Conservation (phyloP, 768 basidiomycete species). For the Mycena amicta region DNA sequence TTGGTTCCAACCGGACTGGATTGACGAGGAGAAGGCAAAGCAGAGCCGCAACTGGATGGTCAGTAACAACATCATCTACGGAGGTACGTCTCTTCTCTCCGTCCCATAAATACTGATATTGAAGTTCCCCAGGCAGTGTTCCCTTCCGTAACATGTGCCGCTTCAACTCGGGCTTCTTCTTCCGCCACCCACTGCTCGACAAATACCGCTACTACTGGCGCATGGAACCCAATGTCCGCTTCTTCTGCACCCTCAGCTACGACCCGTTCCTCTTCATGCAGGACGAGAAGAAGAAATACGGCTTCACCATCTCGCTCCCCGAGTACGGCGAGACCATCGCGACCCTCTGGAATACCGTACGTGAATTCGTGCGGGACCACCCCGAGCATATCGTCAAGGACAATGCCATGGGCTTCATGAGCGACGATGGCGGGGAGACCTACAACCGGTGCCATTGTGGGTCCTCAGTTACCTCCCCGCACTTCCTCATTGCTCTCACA, state of each 20-base stretch:
- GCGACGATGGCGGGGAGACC: constrained; percentile 57
- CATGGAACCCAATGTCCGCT: constrained; percentile 61
- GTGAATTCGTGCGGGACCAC: constrained; percentile 42
- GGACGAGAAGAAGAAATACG: constrained; percentile 55
- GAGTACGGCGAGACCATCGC: constrained; percentile 64
- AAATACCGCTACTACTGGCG: constrained; percentile 65
- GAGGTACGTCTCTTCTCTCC: constrained; percentile 33
- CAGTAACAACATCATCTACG: constrained; percentile 46
- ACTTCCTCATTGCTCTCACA: too few species aligned
- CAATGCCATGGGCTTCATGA: constrained; percentile 66
- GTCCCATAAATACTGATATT: constrained; percentile 32
- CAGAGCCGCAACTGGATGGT: constrained; percentile 63
- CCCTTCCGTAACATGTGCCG: constrained; percentile 24
- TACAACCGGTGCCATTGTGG: constrained; percentile 71
- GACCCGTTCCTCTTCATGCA: constrained; percentile 63
- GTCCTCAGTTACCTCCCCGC: too few species aligned
- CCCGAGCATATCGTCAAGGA: constrained; percentile 58
- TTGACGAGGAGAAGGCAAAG: constrained; percentile 70
- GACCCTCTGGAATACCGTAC: constrained; percentile 59
- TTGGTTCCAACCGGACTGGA: constrained; percentile 79
- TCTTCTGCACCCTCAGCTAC: constrained; percentile 54
- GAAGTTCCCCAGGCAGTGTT: neutral
- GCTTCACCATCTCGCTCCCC: constrained; percentile 58
- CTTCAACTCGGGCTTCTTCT: constrained; percentile 46
- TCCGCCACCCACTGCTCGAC: constrained; percentile 52